phyloP scores from a whole-genome alignment of 495 filamentous ascomycete genomes.

The Beverwykella pulmonaria region DNA sequence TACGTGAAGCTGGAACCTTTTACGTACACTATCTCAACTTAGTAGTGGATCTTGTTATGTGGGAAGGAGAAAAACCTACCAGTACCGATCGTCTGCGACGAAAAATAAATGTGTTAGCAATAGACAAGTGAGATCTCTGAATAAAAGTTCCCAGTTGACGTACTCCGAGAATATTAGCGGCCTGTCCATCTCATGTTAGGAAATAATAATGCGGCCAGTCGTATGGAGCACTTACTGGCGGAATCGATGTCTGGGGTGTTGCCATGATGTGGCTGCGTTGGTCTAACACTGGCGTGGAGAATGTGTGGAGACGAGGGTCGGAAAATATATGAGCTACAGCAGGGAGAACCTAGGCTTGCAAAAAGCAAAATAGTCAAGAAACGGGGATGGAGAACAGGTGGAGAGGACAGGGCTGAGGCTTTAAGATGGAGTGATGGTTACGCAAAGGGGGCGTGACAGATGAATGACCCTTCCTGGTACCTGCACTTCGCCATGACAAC shows the following conservation, averaged over 20 bases:
- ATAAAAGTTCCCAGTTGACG: conserved; percentile 23
- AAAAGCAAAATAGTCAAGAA: conserved; percentile 2
- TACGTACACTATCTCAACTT: conserved; percentile 40
- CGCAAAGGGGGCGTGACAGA: not conserved
- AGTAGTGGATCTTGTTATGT: conserved; percentile 2
- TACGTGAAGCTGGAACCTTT: conserved; percentile 20
- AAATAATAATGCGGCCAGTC: not conserved
- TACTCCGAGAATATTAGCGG: conserved; percentile 57
- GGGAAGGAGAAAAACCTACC: conserved; percentile 37
- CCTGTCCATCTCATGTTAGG: conserved; percentile 35
- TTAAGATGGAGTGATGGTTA: not conserved
- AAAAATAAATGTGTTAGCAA: conserved; percentile 19
- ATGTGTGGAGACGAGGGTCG: not conserved
- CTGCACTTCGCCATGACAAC: not conserved
- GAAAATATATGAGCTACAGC: not conserved
- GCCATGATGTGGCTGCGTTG: not conserved
- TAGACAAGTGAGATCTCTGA: not conserved
- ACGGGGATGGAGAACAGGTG: not conserved
- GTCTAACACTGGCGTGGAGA: conserved; percentile 1
- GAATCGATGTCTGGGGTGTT: conserved; percentile 30
- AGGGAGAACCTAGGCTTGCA: not conserved
- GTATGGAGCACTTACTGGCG: conserved; percentile 21
- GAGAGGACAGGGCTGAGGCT: not conserved
- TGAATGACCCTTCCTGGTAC: not conserved
- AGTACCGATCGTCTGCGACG: conserved; percentile 50